Evolutionary conservation across 148 eudicot genomes (phyloP).

Genomic region (Amaranthus hypochondriacus): DNA sequence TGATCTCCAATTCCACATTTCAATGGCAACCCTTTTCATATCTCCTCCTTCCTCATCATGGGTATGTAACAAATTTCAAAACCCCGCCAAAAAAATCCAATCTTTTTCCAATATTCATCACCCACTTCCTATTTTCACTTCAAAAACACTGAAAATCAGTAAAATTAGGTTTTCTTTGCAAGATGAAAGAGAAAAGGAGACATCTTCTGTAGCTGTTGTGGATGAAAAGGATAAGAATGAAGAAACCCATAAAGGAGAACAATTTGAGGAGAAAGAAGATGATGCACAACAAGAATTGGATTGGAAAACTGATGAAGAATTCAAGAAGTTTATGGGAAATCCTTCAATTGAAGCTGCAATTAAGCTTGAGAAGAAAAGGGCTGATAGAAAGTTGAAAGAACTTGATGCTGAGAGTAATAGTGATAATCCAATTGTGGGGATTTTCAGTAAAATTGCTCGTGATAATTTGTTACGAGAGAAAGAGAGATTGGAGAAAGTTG

Average conservation of each 20-base stretch:
- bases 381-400: constrained; percentile 83
- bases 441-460: constrained; percentile 48
- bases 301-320: constrained; percentile 92
- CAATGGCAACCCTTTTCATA: constrained; percentile 47
- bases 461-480: constrained; percentile 65
- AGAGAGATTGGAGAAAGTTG: constrained; percentile 64
- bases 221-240: constrained; percentile 26
- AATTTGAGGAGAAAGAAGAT: constrained; percentile 17
- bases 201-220: constrained; percentile 32
- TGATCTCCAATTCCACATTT: neutral
- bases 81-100: neutral
- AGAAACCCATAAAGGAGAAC: constrained; percentile 29
- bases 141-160: constrained; percentile 26
- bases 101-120: constrained; percentile 16
- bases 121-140: constrained; percentile 20
- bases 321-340: constrained; percentile 94
- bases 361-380: constrained; percentile 87
- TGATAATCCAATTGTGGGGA: constrained; percentile 51
- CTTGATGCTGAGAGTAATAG: constrained; percentile 62
- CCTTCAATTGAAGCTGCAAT: constrained; percentile 97
- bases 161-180: constrained; percentile 36
- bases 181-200: constrained; percentile 38
- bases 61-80: constrained; percentile 19
- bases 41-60: constrained; percentile 31
- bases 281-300: constrained; percentile 62